Evolutionary conservation across 108 stramenopile species (phyloP).

Genomic region (Chaetoceros tenuissimus): DNA sequence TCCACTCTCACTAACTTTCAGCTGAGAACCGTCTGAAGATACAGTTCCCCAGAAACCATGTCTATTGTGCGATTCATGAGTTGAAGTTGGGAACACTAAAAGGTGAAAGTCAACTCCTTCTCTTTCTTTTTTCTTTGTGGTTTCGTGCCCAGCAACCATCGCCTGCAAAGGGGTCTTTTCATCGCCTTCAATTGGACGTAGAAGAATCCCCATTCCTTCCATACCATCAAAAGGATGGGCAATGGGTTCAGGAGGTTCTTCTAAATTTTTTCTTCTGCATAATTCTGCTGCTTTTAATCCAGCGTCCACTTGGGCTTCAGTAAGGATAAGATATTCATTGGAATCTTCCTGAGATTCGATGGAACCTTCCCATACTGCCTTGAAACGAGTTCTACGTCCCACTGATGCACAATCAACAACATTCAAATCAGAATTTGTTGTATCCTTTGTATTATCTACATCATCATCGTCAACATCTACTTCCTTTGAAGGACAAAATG

Average conservation of each 20-base stretch:
- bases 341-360: constrained; percentile 23
- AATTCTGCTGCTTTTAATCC: constrained; percentile 56
- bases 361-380: constrained; percentile 27
- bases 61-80: background rate
- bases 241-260: background rate
- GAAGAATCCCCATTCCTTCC: constrained; percentile 18
- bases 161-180: constrained; percentile 16
- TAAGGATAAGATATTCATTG: constrained; percentile 38
- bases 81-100: constrained; percentile 13
- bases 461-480: constrained; percentile 23
- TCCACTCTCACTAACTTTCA: constrained; percentile 1
- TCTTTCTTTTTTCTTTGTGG: background rate
- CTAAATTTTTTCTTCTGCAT: constrained; percentile 19
- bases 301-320: constrained; percentile 74
- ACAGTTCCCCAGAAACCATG: constrained; percentile 59
- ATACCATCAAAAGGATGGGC: constrained; percentile 32
- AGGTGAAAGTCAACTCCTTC: constrained; percentile 8
- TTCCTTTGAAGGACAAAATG: constrained; percentile 41
- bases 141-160: constrained; percentile 26
- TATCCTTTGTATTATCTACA: constrained; percentile 5
- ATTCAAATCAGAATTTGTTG: constrained; percentile 9
- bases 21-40: constrained; percentile 16
- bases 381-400: constrained; percentile 65
- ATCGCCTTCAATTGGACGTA: constrained; percentile 7
- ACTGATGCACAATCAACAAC: constrained; percentile 19